Evolutionary conservation across 2,329 filamentous ascomycete genomes (phyloP).

Genomic region (Polytolypa hystricis): DNA sequence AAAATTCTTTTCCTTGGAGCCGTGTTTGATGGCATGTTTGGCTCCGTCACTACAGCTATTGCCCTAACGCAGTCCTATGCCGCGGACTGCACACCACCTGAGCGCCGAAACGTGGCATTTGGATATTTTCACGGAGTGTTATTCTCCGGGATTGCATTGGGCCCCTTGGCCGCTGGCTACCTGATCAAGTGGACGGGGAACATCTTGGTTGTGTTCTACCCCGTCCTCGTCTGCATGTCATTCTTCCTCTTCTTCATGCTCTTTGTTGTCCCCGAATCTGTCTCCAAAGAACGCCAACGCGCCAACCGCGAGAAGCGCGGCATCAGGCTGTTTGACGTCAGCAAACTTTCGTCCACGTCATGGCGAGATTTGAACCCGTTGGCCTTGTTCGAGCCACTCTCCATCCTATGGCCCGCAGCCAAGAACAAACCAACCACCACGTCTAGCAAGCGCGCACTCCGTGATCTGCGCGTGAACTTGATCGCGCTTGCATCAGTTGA

Average conservation of each 20-base stretch:
- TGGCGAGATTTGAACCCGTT: slow-evolving; percentile 31
- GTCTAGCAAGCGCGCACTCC: slow-evolving; percentile 47
- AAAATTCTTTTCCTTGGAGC: slow-evolving; percentile 68
- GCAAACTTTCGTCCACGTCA: slow-evolving; percentile 23
- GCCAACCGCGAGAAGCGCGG: slow-evolving; percentile 58
- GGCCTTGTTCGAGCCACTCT: slow-evolving; percentile 67
- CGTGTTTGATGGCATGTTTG: slow-evolving; percentile 69
- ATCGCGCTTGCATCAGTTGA: slow-evolving; percentile 70
- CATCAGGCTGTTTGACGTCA: slow-evolving; percentile 26
- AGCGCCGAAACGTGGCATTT: slow-evolving; percentile 69
- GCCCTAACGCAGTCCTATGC: slow-evolving; percentile 76
- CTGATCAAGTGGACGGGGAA: slow-evolving; percentile 66
- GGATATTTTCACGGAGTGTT: slow-evolving; percentile 84
- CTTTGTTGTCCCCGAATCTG: slow-evolving; percentile 70
- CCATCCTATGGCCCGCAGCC: slow-evolving; percentile 59
- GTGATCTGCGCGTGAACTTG: slow-evolving; percentile 65
- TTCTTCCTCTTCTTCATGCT: slow-evolving; percentile 62
- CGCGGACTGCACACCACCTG: slow-evolving; percentile 74
- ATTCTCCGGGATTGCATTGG: slow-evolving; percentile 78
- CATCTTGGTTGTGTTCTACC: slow-evolving; percentile 74
- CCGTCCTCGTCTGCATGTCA: slow-evolving; percentile 60
- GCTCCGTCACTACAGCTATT: slow-evolving; percentile 78
- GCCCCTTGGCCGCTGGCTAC: slow-evolving; percentile 70
- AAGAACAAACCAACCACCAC: slow-evolving; percentile 19
- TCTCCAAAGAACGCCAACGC: slow-evolving; percentile 61